Conservation (phyloP, 208 protist species). For the Trypanosoma rangeli region DNA sequence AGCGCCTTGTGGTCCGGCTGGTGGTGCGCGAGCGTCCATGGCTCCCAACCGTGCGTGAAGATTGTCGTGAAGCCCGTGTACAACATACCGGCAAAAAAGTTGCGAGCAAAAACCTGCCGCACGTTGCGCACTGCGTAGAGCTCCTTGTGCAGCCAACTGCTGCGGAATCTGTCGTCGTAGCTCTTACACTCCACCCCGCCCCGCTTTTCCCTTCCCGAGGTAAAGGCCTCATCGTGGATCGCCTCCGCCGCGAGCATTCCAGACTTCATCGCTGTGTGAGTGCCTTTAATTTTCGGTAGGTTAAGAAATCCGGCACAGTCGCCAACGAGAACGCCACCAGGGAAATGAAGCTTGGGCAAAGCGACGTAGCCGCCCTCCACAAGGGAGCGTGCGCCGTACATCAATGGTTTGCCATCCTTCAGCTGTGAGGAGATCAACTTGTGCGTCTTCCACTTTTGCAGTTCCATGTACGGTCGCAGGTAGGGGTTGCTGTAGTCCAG, state of each 20-base stretch:
- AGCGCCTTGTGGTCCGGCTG: slow-evolving; percentile 68
- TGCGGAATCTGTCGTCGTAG: slow-evolving; percentile 84
- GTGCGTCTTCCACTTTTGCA: slow-evolving; percentile 96
- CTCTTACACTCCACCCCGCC: slow-evolving; percentile 63
- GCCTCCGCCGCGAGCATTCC: slow-evolving; percentile 91
- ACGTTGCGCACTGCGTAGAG: slow-evolving; percentile 94
- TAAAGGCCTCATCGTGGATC: slow-evolving; percentile 71
- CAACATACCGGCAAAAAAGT: slow-evolving; percentile 75
- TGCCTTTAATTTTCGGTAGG: slow-evolving; percentile 98
- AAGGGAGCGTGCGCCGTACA: slow-evolving; percentile 96
- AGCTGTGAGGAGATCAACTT: slow-evolving; percentile 75
- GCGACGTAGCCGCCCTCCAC: slow-evolving; percentile 95
- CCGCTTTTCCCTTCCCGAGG: slow-evolving; percentile 43
- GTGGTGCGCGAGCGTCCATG: slow-evolving; percentile 90
- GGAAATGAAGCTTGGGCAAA: slow-evolving; percentile 95
- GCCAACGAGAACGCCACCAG: slow-evolving; percentile 93
- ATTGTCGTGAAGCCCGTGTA: slow-evolving; percentile 86
- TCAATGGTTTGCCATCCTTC: slow-evolving; percentile 88
- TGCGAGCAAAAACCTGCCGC: slow-evolving; percentile 88
- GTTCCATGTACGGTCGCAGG: slow-evolving; percentile 94
- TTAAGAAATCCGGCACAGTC: slow-evolving; percentile 98
- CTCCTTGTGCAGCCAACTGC: slow-evolving; percentile 95
- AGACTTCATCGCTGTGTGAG: slow-evolving; percentile 97
- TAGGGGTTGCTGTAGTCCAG: slow-evolving; percentile 98
- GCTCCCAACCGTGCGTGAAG: slow-evolving; percentile 80